phyloP scores from a whole-genome alignment of 176 grass and related monocot species.

The Lolium perenne region DNA sequence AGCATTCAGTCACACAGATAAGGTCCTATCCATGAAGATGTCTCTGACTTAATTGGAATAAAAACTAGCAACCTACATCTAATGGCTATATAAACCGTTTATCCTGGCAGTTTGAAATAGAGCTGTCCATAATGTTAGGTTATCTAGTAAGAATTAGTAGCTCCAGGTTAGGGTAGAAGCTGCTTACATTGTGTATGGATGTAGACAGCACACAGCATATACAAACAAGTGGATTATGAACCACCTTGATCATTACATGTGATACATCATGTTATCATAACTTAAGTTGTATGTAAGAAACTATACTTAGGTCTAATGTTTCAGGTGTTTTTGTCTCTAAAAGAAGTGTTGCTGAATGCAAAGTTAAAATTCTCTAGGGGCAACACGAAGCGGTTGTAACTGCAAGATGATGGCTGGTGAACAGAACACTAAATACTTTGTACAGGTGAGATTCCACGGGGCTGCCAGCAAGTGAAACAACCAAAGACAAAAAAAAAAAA shows the following conservation, averaged over 20 bases:
- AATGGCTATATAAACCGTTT: not conserved
- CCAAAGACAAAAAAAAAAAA: too few species aligned
- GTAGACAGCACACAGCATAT: not conserved
- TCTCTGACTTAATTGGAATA: not conserved
- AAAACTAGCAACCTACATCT: not conserved
- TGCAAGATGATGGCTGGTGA: not conserved
- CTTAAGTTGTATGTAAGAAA: not conserved
- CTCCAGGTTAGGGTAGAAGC: not conserved
- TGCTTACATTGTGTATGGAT: not conserved
- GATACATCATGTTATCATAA: not conserved
- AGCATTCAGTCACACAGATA: slow-evolving; percentile 13
- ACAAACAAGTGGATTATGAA: not conserved
- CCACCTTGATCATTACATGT: not conserved
- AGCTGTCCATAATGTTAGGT: not conserved
- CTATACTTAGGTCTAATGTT: not conserved
- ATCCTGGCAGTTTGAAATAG: not conserved
- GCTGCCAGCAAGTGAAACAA: not conserved
- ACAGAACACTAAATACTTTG: not conserved
- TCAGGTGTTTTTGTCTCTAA: too few species aligned
- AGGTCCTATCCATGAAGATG: not conserved
- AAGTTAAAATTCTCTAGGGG: not conserved
- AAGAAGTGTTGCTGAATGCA: not conserved
- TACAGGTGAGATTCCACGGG: not conserved
- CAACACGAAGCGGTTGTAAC: not conserved
- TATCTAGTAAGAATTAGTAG: slow-evolving; percentile 14